Base-by-base conservation (phyloP, 805 yeast species). In the Candida khao-thaluensis region DNA sequence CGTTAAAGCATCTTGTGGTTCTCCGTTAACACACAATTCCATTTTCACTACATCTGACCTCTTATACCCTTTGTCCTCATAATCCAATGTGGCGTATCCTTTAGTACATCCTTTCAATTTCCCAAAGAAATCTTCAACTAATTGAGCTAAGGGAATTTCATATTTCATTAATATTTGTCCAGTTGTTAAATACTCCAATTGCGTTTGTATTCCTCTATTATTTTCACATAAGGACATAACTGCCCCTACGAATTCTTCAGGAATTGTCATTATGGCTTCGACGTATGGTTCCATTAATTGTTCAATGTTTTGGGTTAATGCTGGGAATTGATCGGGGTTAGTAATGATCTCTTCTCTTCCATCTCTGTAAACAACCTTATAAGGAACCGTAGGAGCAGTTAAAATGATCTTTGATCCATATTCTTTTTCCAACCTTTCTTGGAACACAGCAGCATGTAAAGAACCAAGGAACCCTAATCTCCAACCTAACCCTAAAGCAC, bases 401-500 rank as follows among this genome's bases (percentile, higher is more conserved):
- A 91, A 81, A 44, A 91, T 88, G 46, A 91, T 74, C 44, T 87
- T 82, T 1, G 95, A 89, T 5, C 98, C 98, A 55, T 93, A 90
- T 59, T 91, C 99, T 47, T 85, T 87, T 51, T 89, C 95, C 42
- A 91, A 68, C 36, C 99, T 69, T 52, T 93, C 97, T 52, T 85
- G 84, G 62, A 91, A 91, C 1, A 91, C 97, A 7, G 95, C 83
- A 0, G 98, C 97, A 66, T 91, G 99, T 23, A 91, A 64, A 0
- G 97, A 87, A 0, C 99, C 99, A 21, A 91, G 65, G 56, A 91
- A 91, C 1, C 99, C 99, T 24, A 91, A 65, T 60, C 98, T 78
- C 99, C 99, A 91, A 24, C 99, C 99, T 54, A 90, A 93, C 0
- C 99, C 99, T 41, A 91, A 68, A 0, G 98, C 98, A 55, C 82